Evolutionary conservation across 2,329 filamentous ascomycete species (phyloP).

Genomic region (Cytospora chrysosperma): DNA sequence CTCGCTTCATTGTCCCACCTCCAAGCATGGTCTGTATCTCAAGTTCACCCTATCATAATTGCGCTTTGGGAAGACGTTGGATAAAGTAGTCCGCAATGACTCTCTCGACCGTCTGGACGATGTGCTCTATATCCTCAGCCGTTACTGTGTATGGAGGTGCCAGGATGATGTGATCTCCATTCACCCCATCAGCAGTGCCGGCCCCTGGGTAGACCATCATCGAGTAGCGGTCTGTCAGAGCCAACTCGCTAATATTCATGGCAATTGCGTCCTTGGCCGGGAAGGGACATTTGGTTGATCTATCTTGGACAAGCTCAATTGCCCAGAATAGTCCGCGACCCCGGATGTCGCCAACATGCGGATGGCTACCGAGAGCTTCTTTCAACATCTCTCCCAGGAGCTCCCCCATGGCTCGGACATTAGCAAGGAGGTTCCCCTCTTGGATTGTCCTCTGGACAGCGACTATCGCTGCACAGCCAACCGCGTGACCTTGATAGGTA

Average conservation of each 20-base stretch:
- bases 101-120: slow-evolving; percentile 50
- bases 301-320: slow-evolving; percentile 42
- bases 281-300: slow-evolving; percentile 35
- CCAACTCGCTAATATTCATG: slow-evolving; percentile 35
- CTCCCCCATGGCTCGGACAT: slow-evolving; percentile 35
- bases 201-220: slow-evolving; percentile 61
- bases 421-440: slow-evolving; percentile 36
- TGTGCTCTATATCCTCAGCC: slow-evolving; percentile 52
- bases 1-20: not conserved
- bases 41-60: not conserved
- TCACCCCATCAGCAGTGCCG: slow-evolving; percentile 58
- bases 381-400: slow-evolving; percentile 34
- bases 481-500: slow-evolving; percentile 49
- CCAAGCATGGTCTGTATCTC: no score
- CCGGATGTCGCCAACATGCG: slow-evolving; percentile 43
- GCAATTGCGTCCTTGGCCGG: slow-evolving; percentile 33
- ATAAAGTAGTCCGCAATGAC: slow-evolving; percentile 53
- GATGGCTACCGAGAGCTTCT: slow-evolving; percentile 33
- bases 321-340: slow-evolving; percentile 47
- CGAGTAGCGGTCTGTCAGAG: slow-evolving; percentile 33
- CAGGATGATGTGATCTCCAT: slow-evolving; percentile 68
- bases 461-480: slow-evolving; percentile 40
- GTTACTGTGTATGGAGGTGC: slow-evolving; percentile 68
- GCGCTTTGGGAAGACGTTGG: no score
- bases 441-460: slow-evolving; percentile 41